phyloP scores from a whole-genome alignment of 2,329 filamentous ascomycete species.

The Fusarium haematococcum region DNA sequence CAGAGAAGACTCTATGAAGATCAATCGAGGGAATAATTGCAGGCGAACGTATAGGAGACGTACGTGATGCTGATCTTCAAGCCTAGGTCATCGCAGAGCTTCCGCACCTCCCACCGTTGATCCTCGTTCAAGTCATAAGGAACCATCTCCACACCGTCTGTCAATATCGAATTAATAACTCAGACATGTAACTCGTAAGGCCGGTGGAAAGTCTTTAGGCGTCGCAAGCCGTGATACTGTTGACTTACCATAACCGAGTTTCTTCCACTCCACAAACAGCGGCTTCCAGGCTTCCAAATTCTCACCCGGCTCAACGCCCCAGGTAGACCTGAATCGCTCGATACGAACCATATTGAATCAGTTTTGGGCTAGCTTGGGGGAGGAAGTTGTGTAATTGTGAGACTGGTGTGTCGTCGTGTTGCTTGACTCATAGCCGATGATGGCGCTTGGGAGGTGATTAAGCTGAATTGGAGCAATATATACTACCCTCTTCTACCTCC shows the following conservation, averaged over 20 bases:
- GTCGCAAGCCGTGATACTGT: neutral
- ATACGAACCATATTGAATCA: neutral
- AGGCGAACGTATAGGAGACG: rapidly evolving
- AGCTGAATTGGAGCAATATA: neutral
- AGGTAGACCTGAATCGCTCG: neutral
- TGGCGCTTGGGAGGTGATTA: neutral
- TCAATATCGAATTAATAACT: neutral
- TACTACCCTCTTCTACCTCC: neutral
- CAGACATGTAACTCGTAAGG: rapidly evolving
- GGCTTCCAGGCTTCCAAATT: neutral
- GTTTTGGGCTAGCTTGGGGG: neutral
- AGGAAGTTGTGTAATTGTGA: rapidly evolving
- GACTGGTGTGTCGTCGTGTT: neutral
- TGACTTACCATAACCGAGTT: neutral
- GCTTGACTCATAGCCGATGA: neutral
- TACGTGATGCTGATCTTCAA: constrained; percentile 1
- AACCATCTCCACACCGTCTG: neutral
- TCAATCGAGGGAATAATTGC: neutral
- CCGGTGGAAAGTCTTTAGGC: neutral
- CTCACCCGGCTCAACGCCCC: neutral
- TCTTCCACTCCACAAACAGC: neutral
- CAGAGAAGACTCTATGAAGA: neutral
- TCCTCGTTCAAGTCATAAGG: neutral
- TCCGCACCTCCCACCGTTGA: neutral
- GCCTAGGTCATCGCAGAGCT: neutral